Conservation (phyloP, 2,329 filamentous ascomycete species). For the Arachnomyces sp. region DNA sequence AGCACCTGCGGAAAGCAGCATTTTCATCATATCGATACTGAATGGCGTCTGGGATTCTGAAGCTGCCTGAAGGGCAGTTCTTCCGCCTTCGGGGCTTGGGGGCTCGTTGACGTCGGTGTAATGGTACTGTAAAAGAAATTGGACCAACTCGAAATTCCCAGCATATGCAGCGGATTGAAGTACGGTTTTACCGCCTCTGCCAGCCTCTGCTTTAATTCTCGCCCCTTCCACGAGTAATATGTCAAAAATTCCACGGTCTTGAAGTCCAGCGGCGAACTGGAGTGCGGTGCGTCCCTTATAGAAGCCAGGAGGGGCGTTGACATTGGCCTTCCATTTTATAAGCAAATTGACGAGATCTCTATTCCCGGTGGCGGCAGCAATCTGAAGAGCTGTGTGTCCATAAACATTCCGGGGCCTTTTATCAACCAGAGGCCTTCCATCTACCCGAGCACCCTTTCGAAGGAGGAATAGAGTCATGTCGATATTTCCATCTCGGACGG, state of each 20-base stretch:
- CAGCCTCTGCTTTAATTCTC: constrained; percentile 4
- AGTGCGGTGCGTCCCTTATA: constrained; percentile 1
- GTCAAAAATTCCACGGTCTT: constrained; percentile 3
- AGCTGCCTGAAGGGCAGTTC: constrained; percentile 16
- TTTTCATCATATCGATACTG: neutral
- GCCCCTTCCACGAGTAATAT: constrained; percentile 10
- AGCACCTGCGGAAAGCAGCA: neutral
- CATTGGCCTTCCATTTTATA: constrained; percentile 29
- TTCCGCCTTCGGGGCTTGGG: neutral
- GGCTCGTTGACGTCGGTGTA: constrained; percentile 14
- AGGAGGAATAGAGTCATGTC: constrained; percentile 15
- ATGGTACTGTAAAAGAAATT: constrained; percentile 10
- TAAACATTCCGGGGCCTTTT: neutral
- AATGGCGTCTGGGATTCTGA: neutral
- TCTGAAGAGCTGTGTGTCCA: constrained; percentile 13
- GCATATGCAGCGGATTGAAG: constrained; percentile 12
- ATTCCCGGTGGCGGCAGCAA: constrained; percentile 6
- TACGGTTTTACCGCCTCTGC: constrained; percentile 12
- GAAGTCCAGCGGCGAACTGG: neutral
- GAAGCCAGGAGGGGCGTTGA: constrained; percentile 15
- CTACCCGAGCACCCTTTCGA: constrained; percentile 9
- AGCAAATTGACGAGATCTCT: constrained; percentile 15
- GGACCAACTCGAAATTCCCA: constrained; percentile 9
- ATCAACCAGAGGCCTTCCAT: no score
- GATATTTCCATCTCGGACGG: constrained; percentile 7